These are phyloP conservation scores for Lasiodiplodia gonubiensis DNA, from an alignment of 2,329 filamentous ascomycete genomes.

Conservation along the genomic window DNA sequence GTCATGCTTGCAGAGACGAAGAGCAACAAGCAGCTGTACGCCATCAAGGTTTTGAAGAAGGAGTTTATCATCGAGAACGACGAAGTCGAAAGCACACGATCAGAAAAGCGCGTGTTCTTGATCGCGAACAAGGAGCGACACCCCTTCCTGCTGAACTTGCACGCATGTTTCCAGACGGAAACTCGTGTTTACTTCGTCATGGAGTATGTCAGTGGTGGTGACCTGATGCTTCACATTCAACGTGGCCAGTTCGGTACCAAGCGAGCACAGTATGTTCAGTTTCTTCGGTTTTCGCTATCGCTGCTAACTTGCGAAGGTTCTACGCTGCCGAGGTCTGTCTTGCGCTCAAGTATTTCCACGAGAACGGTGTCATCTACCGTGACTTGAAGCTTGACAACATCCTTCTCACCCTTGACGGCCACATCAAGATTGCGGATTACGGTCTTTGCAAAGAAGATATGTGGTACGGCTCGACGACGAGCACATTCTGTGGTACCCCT, in stretches of 20 bases:
- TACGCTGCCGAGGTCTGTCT: slow-evolving; percentile 97
- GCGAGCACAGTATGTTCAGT: slow-evolving; percentile 79
- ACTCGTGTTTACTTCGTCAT: slow-evolving; percentile 99
- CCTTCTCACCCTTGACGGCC: slow-evolving; percentile 88
- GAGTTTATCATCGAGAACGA: slow-evolving; percentile 99
- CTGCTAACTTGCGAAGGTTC: slow-evolving; percentile 64
- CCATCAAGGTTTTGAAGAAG: slow-evolving; percentile 99
- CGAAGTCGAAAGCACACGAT: slow-evolving; percentile 96
- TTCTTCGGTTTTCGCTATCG: neutral
- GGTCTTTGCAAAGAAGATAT: slow-evolving; percentile 99
- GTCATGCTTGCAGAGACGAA: slow-evolving; percentile 99
- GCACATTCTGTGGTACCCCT: slow-evolving; percentile 98
- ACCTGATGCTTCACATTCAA: slow-evolving; percentile 99
- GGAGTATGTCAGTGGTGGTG: slow-evolving; percentile 98
- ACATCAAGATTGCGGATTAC: slow-evolving; percentile 98
- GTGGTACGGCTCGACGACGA: slow-evolving; percentile 97
- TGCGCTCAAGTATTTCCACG: slow-evolving; percentile 98
- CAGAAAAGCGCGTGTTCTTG: slow-evolving; percentile 96
- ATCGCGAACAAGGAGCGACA: slow-evolving; percentile 97
- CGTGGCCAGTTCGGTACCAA: slow-evolving; percentile 94
- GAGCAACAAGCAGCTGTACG: slow-evolving; percentile 86
- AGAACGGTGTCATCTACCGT: slow-evolving; percentile 97
- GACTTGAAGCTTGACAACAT: slow-evolving; percentile 87
- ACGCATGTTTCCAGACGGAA: slow-evolving; percentile 99
- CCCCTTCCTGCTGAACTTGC: slow-evolving; percentile 91